phyloP scores from a whole-genome alignment of 768 basidiomycete species.

The Multifurca ochricompacta region DNA sequence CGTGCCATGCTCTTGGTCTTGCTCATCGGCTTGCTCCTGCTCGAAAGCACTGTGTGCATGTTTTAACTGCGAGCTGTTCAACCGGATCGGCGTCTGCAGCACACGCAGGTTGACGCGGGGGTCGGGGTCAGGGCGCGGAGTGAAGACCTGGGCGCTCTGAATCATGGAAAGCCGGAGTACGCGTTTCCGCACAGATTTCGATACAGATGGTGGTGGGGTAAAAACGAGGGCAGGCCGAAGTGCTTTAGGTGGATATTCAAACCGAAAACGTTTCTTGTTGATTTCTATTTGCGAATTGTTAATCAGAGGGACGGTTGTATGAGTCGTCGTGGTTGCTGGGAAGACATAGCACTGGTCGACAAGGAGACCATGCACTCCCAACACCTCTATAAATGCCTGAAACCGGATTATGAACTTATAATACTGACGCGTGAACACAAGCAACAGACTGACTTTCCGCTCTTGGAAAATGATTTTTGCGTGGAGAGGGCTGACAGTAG shows the following conservation, averaged over 20 bases:
- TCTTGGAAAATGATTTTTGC: conserved; percentile 63
- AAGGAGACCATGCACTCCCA: conserved; percentile 48
- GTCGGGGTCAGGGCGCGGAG: conserved; percentile 51
- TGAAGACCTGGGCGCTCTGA: conserved; percentile 63
- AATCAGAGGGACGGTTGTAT: conserved; percentile 51
- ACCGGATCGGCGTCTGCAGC: conserved; percentile 46
- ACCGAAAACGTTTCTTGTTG: conserved; percentile 61
- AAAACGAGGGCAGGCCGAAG: conserved; percentile 46
- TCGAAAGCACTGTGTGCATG: conserved; percentile 3
- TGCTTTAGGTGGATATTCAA: conserved; percentile 69
- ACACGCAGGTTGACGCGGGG: conserved; percentile 57
- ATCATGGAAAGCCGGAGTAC: conserved; percentile 70
- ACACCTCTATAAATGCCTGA: conserved; percentile 61
- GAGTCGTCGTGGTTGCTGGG: conserved; percentile 32
- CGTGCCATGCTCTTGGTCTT: conserved; percentile 37
- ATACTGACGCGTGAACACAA: not conserved
- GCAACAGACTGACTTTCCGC: conserved; percentile 40
- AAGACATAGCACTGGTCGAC: conserved; percentile 59
- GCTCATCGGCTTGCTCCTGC: conserved; percentile 28
- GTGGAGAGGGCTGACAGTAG: conserved; percentile 52
- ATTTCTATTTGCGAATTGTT: conserved; percentile 65
- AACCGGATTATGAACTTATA: not conserved
- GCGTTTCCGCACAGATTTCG: conserved; percentile 28
- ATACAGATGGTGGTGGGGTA: conserved; percentile 8
- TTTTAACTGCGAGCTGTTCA: conserved; percentile 23